These are phyloP conservation scores for Suillus cothurnatus DNA, from an alignment of 768 basidiomycete genomes.

Conservation along the genomic window DNA sequence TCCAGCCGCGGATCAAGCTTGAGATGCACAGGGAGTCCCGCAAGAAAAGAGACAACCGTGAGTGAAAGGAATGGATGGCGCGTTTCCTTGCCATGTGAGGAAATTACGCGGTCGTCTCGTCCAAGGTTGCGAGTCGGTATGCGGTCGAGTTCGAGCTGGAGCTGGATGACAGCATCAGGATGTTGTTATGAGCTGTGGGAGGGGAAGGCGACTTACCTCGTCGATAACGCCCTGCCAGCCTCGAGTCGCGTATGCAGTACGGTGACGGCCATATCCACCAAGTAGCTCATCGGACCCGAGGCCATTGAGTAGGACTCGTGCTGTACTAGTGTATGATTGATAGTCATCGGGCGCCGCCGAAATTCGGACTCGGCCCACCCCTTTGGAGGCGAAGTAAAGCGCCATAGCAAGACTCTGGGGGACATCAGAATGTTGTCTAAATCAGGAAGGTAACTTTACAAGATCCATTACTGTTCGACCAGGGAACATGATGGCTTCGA, in stretches of 20 bases:
- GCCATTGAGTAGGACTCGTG: constrained; percentile 86
- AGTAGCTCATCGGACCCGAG: constrained; percentile 95
- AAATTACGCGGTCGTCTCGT: constrained; percentile 92
- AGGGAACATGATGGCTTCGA: constrained; percentile 80
- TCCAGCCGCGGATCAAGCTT: constrained; percentile 80
- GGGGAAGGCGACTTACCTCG: constrained; percentile 54
- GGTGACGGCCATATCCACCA: constrained; percentile 91
- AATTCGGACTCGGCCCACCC: constrained; percentile 58
- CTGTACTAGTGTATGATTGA: constrained; percentile 64
- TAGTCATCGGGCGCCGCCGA: constrained; percentile 33
- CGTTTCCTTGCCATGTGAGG: constrained; percentile 89
- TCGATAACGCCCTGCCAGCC: constrained; percentile 80
- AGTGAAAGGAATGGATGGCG: constrained; percentile 91
- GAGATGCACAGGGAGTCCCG: constrained; percentile 73
- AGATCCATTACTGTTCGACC: constrained; percentile 88
- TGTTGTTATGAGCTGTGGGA: background rate
- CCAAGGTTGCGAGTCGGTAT: constrained; percentile 90
- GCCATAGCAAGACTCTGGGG: constrained; percentile 87
- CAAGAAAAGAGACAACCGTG: constrained; percentile 74
- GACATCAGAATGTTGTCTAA: constrained; percentile 9
- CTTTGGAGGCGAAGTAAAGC: constrained; percentile 90
- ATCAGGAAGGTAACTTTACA: constrained; percentile 43
- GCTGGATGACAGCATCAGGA: constrained; percentile 42
- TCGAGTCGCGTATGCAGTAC: constrained; percentile 64
- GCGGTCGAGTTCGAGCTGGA: constrained; percentile 87